These are phyloP conservation scores for Linderniella brevidens DNA, from an alignment of 257 asterid genomes.

Conservation along the genomic window DNA sequence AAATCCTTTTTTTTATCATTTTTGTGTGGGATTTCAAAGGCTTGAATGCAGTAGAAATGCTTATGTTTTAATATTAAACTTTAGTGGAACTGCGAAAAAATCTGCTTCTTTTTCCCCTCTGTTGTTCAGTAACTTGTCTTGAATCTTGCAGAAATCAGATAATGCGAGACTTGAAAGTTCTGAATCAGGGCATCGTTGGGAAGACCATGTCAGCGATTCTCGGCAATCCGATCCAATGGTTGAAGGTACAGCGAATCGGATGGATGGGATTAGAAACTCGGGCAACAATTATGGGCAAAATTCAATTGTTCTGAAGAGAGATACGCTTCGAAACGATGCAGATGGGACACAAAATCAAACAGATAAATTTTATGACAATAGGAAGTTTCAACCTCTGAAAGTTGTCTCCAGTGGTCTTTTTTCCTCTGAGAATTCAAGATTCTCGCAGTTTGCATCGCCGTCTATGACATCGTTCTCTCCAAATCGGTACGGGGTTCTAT, in stretches of 20 bases:
- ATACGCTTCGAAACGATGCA: constrained; percentile 22
- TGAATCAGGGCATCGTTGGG: constrained; percentile 29
- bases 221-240: constrained; percentile 22
- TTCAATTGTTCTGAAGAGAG: constrained; percentile 20
- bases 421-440: constrained; percentile 25
- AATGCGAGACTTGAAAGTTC: constrained; percentile 29
- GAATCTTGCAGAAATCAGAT: constrained; percentile 44
- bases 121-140: constrained; percentile 2
- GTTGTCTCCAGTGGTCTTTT: constrained; percentile 34
- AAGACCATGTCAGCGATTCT: constrained; percentile 23
- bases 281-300: constrained; percentile 25
- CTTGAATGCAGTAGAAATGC: too few relatives aligned
- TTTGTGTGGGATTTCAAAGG: too few relatives aligned
- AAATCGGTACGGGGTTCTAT: constrained; percentile 36
- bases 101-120: neutral
- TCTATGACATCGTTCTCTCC: constrained; percentile 33
- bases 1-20: too few relatives aligned
- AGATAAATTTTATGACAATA: constrained; percentile 20
- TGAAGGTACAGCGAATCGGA: constrained; percentile 27
- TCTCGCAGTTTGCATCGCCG: constrained; percentile 41
- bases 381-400: constrained; percentile 31
- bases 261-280: constrained; percentile 23
- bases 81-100: too few relatives aligned
- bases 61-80: too few relatives aligned
- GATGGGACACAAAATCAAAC: constrained; percentile 14